Conservation (phyloP, 805 yeast genomes). For the Saccharomyces paradoxus region DNA sequence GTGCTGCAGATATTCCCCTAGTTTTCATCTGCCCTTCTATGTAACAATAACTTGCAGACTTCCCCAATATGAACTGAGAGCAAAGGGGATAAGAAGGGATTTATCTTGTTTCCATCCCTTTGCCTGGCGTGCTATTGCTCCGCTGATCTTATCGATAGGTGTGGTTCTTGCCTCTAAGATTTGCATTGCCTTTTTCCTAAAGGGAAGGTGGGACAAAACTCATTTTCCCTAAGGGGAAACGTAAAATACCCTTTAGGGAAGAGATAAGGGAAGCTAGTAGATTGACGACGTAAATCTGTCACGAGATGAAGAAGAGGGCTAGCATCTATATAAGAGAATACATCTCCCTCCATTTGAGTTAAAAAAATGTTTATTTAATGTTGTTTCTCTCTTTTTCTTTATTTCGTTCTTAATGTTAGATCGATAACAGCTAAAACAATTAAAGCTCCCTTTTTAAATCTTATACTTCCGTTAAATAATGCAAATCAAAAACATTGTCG, state of each 20-base stretch:
- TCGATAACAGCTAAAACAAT: background rate
- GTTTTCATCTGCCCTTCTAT: background rate
- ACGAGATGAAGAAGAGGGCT: background rate
- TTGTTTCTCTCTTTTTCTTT: background rate
- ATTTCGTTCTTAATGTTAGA: background rate
- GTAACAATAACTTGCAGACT: background rate
- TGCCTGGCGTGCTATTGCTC: background rate
- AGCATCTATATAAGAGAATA: background rate
- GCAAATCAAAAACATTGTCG: conserved; percentile 65
- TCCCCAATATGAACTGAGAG: background rate
- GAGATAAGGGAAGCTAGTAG: background rate
- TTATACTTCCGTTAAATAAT: conserved; percentile 31
- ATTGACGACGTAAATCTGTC: background rate
- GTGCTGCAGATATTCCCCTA: background rate
- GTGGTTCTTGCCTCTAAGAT: background rate
- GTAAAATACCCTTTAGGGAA: background rate
- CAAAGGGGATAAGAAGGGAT: background rate
- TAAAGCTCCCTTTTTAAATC: conserved; percentile 6
- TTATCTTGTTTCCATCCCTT: background rate
- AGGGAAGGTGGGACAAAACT: background rate
- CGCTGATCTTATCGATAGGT: background rate
- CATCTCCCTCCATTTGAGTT: background rate
- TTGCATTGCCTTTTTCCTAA: background rate
- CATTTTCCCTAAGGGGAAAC: background rate
- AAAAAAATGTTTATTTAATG: background rate